These are phyloP conservation scores for Hyaloraphidium curvatum DNA, from an alignment of 192 early-diverging fungal genomes.

Conservation along the genomic window DNA sequence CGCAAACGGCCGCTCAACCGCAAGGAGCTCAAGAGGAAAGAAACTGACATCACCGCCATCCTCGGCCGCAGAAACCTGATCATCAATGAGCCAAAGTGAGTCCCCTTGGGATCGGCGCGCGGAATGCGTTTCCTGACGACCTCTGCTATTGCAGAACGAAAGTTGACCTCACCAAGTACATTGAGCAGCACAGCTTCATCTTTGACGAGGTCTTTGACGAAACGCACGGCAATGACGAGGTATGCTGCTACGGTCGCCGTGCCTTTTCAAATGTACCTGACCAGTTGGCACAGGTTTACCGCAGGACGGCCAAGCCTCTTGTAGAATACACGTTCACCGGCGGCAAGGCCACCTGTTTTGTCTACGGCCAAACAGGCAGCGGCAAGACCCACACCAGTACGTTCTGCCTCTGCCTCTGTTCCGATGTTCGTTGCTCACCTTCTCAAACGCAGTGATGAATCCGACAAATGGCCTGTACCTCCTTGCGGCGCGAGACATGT, in stretches of 20 bases:
- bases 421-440: no score
- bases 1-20: slow-evolving; percentile 82
- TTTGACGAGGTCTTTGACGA: slow-evolving; percentile 96
- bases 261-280: not conserved
- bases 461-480: slow-evolving; percentile 74
- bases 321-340: slow-evolving; percentile 89
- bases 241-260: no score
- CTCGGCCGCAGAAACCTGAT: slow-evolving; percentile 46
- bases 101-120: no score
- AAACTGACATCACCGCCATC: slow-evolving; percentile 66
- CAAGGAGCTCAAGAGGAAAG: slow-evolving; percentile 60
- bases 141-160: slow-evolving; percentile 46
- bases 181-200: slow-evolving; percentile 79
- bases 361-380: slow-evolving; percentile 84
- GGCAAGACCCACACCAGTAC: slow-evolving; percentile 97
- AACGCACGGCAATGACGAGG: slow-evolving; percentile 55
- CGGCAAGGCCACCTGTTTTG: slow-evolving; percentile 97
- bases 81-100: slow-evolving; percentile 88
- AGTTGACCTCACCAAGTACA: slow-evolving; percentile 86
- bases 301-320: slow-evolving; percentile 76
- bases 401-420: no score
- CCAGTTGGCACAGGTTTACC: slow-evolving; percentile 36
- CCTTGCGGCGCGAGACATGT: slow-evolving; percentile 79
- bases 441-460: no score
- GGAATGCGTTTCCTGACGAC: no score